Percentiles rank a stretch among this genome's conserved stretches.
These are phyloP conservation scores for Coelastrella sp. DNA, from an alignment of 139 green algal species.

Conservation along the genomic window DNA sequence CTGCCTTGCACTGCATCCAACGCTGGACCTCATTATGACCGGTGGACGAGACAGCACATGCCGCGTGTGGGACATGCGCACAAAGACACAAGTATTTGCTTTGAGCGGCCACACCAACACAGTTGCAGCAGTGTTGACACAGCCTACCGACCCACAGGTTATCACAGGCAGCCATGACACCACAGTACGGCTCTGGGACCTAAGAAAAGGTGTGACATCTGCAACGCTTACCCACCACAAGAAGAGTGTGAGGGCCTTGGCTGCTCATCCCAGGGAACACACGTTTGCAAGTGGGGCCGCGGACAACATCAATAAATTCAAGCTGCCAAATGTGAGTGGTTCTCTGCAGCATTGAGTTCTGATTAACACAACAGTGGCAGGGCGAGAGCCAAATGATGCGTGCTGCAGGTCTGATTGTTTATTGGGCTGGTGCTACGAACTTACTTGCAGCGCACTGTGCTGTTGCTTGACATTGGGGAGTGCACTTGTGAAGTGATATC, in stretches of 20 bases:
- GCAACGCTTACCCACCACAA: constrained; percentile 98
- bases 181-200: constrained; percentile 91
- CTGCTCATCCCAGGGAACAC: constrained; percentile 88
- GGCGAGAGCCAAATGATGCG: no score
- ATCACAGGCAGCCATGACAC: constrained; percentile 82
- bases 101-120: constrained; percentile 95
- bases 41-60: constrained; percentile 91
- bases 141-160: constrained; percentile 90
- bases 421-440: no score
- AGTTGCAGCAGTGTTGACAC: constrained; percentile 89
- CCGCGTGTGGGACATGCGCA: constrained; percentile 99
- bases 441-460: no score
- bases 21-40: constrained; percentile 95
- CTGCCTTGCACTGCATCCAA: constrained; percentile 95
- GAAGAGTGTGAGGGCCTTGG: constrained; percentile 88
- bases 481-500: no score
- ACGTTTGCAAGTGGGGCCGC: constrained; percentile 88
- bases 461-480: no score
- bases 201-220: constrained; percentile 73
- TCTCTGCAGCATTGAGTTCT: no score
- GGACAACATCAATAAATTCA: constrained; percentile 99
- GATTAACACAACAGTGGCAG: no score
- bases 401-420: no score
- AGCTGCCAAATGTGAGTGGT: constrained; percentile 42
- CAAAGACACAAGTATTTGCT: constrained; percentile 89